Conservation (phyloP, 768 basidiomycete species). For the Mycena maculata region DNA sequence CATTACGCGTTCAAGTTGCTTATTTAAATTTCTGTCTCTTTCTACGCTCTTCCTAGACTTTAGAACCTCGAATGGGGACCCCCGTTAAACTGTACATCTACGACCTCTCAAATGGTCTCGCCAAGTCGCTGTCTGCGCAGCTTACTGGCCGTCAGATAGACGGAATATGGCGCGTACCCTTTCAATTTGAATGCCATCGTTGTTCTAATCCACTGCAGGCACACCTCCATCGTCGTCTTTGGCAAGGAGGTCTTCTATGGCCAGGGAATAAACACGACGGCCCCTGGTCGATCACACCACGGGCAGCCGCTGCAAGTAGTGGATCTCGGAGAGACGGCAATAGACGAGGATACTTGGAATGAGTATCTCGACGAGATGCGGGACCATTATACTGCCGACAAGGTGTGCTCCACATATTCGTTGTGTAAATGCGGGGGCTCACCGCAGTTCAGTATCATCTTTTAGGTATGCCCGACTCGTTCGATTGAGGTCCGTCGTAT, state of each 20-base stretch:
- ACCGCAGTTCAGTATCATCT: conserved; percentile 74
- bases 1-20: background rate
- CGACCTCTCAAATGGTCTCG: conserved; percentile 91
- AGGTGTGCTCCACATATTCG: conserved; percentile 62
- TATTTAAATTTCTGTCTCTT: conserved; percentile 10
- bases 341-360: conserved; percentile 87
- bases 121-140: conserved; percentile 79
- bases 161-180: conserved; percentile 81
- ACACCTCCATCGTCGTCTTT: conserved; percentile 92
- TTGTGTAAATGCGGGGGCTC: background rate
- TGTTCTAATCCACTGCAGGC: conserved; percentile 62
- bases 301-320: conserved; percentile 77
- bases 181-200: background rate
- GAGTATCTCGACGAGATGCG: conserved; percentile 85
- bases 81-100: conserved; percentile 88
- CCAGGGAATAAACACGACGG: conserved; percentile 78
- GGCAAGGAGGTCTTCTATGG: conserved; percentile 92
- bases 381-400: conserved; percentile 89
- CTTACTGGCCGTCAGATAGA: conserved; percentile 92
- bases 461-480: conserved; percentile 61
- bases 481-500: background rate
- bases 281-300: conserved; percentile 78
- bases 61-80: conserved; percentile 9
- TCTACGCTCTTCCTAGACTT: background rate
- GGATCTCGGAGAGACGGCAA: conserved; percentile 80